Evolutionary conservation across 306 rosid genomes (phyloP).

Genomic region (Carpinus fangiana): DNA sequence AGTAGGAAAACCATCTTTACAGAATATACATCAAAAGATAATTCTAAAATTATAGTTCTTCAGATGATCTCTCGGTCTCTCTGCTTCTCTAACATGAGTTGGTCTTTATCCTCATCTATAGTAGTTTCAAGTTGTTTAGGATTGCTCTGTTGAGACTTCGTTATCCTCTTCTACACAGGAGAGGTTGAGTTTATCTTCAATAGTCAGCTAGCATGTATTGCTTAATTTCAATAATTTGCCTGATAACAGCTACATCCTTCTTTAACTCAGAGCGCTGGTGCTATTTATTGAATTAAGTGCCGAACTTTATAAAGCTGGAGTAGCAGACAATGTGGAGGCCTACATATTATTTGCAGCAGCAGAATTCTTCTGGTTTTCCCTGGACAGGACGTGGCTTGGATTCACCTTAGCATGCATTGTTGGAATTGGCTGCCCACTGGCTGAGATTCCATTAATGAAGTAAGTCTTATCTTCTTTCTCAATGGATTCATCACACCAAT

Average conservation of each 20-base stretch:
- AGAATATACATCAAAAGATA: no score
- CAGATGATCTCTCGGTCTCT: no score
- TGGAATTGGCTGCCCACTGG: constrained; percentile 56
- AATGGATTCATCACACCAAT: background rate
- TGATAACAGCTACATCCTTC: background rate
- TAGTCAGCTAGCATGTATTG: background rate
- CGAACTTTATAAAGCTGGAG: constrained; percentile 79
- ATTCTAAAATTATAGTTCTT: no score
- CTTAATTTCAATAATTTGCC: background rate
- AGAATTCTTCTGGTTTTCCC: constrained; percentile 70
- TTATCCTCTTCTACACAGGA: no score
- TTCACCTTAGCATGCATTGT: constrained; percentile 67
- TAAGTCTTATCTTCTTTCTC: constrained; percentile 19
- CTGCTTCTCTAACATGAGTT: no score
- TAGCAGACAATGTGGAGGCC: constrained; percentile 64
- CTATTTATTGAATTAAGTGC: constrained; percentile 79
- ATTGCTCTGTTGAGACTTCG: no score
- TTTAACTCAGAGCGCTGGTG: constrained; percentile 53
- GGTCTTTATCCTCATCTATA: no score
- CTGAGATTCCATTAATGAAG: constrained; percentile 57
- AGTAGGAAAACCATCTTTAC: no score
- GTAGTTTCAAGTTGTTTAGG: no score
- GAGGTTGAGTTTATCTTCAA: no score
- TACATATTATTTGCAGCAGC: constrained; percentile 73
- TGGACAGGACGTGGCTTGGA: constrained; percentile 71